Base-by-base conservation (phyloP, 1,284 basidiomycete species). In the Hymenochaete sp. region DNA sequence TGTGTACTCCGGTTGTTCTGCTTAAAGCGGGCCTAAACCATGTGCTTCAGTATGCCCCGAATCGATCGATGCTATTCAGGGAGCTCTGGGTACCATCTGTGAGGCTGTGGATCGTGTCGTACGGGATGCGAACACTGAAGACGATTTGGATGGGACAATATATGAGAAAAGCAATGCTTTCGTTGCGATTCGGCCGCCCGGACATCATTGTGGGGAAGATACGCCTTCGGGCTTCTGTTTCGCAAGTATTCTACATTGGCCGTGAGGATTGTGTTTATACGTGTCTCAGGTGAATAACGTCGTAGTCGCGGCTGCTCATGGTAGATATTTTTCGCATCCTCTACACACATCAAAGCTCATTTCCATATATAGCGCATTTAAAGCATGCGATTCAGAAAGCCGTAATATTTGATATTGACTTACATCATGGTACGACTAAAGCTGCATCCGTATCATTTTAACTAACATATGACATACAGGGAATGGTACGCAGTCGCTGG, bases 171-270 rank as follows among this genome's bases (percentile, higher is more conserved):
- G 47, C 10, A 74, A 78, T 27, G 86, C 85, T 0, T 95, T 95
- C 60, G 89, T 89, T 9, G 82, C 79, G 0, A 74, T 95, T 24
- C 67, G 92, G 35, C 92, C 92, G 0, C 92, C 92, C 0, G 92
- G 92, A 0, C 91, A 93, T 66, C 92, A 93, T 57, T 95, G 91
- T 55, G 86, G 87, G 1, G 88, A 91, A 62, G 78, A 90, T 52
- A 77, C 75, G 0, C 93, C 93, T 0, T 84, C 81, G 6, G 95
- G 93, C 0, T 93, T 93, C 62, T 98, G 91, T 63, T 91, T 95
- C 58, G 76, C 96, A 31, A 10, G 38, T 40, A 11, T 9, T 31
- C 28, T 9, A 26, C 9, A 26, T 18, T 27, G 14, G 16, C n/a
- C 4, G 5, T 24, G 38, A 9, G 9, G 18, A 4, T 26, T 24